These are phyloP conservation scores for Nitzschia sp. DNA, from an alignment of 108 stramenopile genomes.

Conservation along the genomic window DNA sequence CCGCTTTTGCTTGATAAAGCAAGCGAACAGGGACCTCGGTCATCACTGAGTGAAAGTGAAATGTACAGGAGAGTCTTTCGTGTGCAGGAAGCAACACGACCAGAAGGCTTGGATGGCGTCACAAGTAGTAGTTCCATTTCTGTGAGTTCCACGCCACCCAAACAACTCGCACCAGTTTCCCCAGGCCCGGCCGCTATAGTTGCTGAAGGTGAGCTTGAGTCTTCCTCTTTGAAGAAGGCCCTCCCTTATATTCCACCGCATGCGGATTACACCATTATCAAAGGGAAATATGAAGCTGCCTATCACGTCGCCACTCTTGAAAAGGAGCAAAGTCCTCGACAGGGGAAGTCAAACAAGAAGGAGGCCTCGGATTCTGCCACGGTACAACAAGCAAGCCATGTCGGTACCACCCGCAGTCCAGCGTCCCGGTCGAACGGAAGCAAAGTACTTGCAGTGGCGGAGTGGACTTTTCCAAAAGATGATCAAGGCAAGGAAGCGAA, in stretches of 20 bases:
- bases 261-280: background rate
- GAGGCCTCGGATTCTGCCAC: background rate
- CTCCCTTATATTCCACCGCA: slow-evolving; percentile 1
- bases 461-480: background rate
- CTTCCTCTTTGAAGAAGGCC: background rate
- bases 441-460: slow-evolving; percentile 4
- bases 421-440: background rate
- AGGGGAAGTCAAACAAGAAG: background rate
- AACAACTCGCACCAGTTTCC: background rate
- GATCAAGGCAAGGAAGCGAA: background rate
- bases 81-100: background rate
- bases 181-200: no score
- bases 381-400: background rate
- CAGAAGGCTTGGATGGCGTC: background rate
- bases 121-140: background rate
- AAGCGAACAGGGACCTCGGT: no score
- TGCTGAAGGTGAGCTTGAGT: background rate
- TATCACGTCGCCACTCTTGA: background rate
- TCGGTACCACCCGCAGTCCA: no score
- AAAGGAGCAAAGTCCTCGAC: background rate
- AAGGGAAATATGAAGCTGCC: background rate
- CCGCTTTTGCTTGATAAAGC: no score
- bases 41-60: background rate
- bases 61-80: background rate
- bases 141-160: background rate